Conservation (phyloP, 2,329 filamentous ascomycete genomes). For the Aspergillus sp. region DNA sequence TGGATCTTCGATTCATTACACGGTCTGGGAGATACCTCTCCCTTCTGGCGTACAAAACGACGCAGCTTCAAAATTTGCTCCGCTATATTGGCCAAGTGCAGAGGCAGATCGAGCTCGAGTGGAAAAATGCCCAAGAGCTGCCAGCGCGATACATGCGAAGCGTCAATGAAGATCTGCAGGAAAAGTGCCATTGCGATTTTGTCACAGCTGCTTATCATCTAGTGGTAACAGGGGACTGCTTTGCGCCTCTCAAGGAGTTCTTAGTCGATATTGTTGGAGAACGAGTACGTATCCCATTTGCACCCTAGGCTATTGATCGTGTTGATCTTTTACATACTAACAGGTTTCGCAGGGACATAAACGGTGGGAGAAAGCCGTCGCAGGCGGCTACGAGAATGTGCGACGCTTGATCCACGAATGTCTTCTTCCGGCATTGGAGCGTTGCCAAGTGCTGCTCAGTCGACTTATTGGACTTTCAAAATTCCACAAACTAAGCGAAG, state of each 20-base stretch:
- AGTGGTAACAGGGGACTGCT: conserved; percentile 78
- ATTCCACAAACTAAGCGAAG: conserved; percentile 68
- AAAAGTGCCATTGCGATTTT: conserved; percentile 64
- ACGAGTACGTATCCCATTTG: conserved; percentile 54
- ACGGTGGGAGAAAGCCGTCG: conserved; percentile 87
- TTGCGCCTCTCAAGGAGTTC: conserved; percentile 78
- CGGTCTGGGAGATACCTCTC: conserved; percentile 75
- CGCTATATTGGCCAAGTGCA: conserved; percentile 82
- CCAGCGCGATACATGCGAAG: conserved; percentile 74
- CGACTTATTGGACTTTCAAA: conserved; percentile 79
- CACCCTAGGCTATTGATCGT: neutral
- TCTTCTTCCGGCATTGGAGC: conserved; percentile 82
- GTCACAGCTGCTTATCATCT: conserved; percentile 79
- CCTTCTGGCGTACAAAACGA: conserved; percentile 80
- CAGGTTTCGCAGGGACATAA: conserved; percentile 69
- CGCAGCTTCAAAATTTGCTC: conserved; percentile 80
- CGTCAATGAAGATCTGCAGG: conserved; percentile 71
- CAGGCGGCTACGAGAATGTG: conserved; percentile 73
- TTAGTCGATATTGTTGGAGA: conserved; percentile 80
- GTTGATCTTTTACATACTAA: conserved; percentile 1
- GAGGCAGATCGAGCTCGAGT: conserved; percentile 75
- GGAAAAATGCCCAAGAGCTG: conserved; percentile 77
- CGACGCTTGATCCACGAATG: conserved; percentile 80
- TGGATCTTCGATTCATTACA: conserved; percentile 81
- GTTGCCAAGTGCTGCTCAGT: conserved; percentile 76